These are phyloP conservation scores for Paecilomyces fulvus DNA, from an alignment of 2,329 filamentous ascomycete species.

Conservation along the genomic window DNA sequence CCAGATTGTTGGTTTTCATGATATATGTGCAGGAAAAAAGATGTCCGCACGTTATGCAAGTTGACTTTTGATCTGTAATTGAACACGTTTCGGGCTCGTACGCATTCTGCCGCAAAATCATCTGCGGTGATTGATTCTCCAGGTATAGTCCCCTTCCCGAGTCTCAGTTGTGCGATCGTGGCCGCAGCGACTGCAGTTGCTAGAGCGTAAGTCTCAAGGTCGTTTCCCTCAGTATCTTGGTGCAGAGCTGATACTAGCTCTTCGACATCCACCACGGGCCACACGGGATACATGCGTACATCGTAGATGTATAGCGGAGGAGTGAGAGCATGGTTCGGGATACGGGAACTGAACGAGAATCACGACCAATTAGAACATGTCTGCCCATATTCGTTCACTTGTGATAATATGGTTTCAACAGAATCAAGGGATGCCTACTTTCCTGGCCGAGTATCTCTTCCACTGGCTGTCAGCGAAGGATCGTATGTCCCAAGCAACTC, in stretches of 20 bases:
- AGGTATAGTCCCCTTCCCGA: slow-evolving; percentile 17
- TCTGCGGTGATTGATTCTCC: slow-evolving; percentile 24
- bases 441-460: neutral
- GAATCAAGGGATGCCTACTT: neutral
- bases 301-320: slow-evolving; percentile 39
- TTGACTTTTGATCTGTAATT: slow-evolving; percentile 22
- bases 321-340: slow-evolving; percentile 15
- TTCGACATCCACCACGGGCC: slow-evolving; percentile 43
- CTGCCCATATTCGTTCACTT: neutral
- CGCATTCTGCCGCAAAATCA: slow-evolving; percentile 30
- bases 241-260: slow-evolving; percentile 24
- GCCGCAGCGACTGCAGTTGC: slow-evolving; percentile 42
- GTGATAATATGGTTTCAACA: neutral
- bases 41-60: slow-evolving; percentile 38
- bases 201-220: slow-evolving; percentile 30
- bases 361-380: neutral
- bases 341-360: slow-evolving; percentile 1
- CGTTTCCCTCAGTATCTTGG: slow-evolving; percentile 15
- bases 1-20: slow-evolving; percentile 43
- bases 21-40: slow-evolving; percentile 47
- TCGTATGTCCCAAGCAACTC: neutral
- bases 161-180: slow-evolving; percentile 42
- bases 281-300: slow-evolving; percentile 45
- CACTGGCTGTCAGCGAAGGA: slow-evolving; percentile 8
- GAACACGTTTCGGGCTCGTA: slow-evolving; percentile 20